A percentile compares a stretch with the other conserved stretches of the same genome.
These are phyloP conservation scores for Xylaria multiplex DNA, from an alignment of 2,329 filamentous ascomycete species.

Conservation along the genomic window DNA sequence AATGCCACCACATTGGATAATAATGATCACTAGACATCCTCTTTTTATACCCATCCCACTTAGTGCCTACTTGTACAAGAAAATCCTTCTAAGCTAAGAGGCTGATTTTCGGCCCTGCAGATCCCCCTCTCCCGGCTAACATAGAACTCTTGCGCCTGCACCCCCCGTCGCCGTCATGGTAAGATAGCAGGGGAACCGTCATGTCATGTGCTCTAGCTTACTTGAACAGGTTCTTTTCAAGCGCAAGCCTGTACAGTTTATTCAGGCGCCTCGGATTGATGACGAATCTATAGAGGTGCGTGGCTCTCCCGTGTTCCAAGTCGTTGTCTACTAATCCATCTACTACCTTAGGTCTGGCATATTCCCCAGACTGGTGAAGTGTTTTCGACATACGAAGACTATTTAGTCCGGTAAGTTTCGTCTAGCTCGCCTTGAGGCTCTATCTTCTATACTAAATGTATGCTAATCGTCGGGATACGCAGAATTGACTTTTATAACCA, in stretches of 20 bases:
- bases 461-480: conserved; percentile 48
- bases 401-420: conserved; percentile 76
- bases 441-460: background rate
- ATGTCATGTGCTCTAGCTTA: conserved; percentile 34
- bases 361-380: conserved; percentile 91
- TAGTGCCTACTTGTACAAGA: conserved; percentile 17
- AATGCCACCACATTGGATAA: conserved; percentile 22
- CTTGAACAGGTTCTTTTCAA: conserved; percentile 85
- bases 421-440: background rate
- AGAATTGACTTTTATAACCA: conserved; percentile 96
- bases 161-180: conserved; percentile 42
- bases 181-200: conserved; percentile 21
- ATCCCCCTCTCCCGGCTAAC: conserved; percentile 38
- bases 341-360: conserved; percentile 79
- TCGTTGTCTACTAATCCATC: conserved; percentile 37
- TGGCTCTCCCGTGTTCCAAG: conserved; percentile 28
- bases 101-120: conserved; percentile 56
- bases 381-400: conserved; percentile 88
- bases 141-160: conserved; percentile 34
- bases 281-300: conserved; percentile 85
- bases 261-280: conserved; percentile 75
- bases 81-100: conserved; percentile 15
- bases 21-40: background rate
- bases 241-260: conserved; percentile 89
- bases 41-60: conserved; percentile 1